A percentile compares a stretch with the other conserved stretches of the same genome.
phyloP scores from a whole-genome alignment of 2,329 filamentous ascomycete species.

The Epichloe sibirici region DNA sequence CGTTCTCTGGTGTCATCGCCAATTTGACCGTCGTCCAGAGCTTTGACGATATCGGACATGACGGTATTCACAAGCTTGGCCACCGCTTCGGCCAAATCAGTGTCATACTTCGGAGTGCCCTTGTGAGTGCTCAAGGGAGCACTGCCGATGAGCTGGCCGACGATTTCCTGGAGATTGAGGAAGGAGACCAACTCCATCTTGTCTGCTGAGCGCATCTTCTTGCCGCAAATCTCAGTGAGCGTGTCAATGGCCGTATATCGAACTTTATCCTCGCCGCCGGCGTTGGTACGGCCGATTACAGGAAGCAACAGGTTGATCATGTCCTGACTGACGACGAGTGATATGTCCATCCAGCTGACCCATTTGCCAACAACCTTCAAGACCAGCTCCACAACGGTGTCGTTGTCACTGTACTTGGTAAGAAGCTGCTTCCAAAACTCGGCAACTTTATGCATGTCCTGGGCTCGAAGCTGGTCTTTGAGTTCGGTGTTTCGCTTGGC shows the following conservation, averaged over 20 bases:
- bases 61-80: constrained; percentile 91
- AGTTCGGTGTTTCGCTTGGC: constrained; percentile 77
- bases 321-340: constrained; percentile 76
- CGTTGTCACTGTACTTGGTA: constrained; percentile 59
- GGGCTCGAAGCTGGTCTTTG: constrained; percentile 77
- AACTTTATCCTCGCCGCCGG: constrained; percentile 60
- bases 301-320: constrained; percentile 80
- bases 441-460: constrained; percentile 82
- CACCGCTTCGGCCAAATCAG: constrained; percentile 86
- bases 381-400: constrained; percentile 71
- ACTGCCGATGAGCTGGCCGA: constrained; percentile 74
- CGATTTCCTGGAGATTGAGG: constrained; percentile 74
- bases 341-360: constrained; percentile 98
- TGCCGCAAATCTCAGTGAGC: constrained; percentile 88
- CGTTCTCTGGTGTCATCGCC: constrained; percentile 54
- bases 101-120: constrained; percentile 80
- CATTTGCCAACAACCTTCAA: constrained; percentile 89
- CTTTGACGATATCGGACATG: constrained; percentile 74
- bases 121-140: constrained; percentile 68
- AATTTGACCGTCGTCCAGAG: constrained; percentile 56
- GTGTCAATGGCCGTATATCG: constrained; percentile 88
- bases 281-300: constrained; percentile 64
- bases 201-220: constrained; percentile 92
- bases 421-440: constrained; percentile 87
- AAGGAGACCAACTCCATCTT: constrained; percentile 92